A percentile compares a stretch with the other conserved stretches of the same genome.
These are phyloP conservation scores for Epichloe typhina DNA, from an alignment of 2,329 filamentous ascomycete genomes.

Conservation along the genomic window DNA sequence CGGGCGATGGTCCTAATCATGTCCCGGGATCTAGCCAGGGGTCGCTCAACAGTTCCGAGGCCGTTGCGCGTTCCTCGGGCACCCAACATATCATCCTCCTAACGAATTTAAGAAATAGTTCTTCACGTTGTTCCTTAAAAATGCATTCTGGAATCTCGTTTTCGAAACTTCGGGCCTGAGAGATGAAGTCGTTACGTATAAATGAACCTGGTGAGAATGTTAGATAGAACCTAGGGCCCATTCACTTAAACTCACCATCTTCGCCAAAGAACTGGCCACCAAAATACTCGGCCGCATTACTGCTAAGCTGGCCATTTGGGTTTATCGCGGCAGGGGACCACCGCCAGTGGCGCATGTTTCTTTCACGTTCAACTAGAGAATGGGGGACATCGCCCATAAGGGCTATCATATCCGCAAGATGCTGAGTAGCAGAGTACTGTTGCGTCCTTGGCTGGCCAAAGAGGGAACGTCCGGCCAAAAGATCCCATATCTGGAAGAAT, in stretches of 20 bases:
- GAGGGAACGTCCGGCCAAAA: conserved; percentile 11
- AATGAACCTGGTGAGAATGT: neutral
- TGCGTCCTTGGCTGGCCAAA: conserved; percentile 9
- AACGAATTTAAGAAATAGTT: neutral
- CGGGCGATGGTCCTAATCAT: too few species aligned
- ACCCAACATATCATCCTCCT: neutral
- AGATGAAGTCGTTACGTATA: neutral
- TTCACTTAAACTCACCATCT: neutral
- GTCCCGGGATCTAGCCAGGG: neutral
- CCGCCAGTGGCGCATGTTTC: neutral
- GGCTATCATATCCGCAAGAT: conserved; percentile 2
- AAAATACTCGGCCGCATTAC: neutral
- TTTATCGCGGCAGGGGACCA: neutral
- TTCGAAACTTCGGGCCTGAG: neutral
- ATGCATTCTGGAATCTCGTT: neutral
- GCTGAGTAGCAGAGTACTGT: conserved; percentile 11
- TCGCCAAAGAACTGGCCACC: neutral
- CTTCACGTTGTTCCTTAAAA: neutral
- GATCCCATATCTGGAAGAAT: conserved; percentile 12
- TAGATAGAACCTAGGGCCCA: neutral
- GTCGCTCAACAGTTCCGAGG: neutral
- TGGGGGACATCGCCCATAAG: neutral
- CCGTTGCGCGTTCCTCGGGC: neutral
- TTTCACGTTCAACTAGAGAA: neutral
- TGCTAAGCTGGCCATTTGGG: neutral